Evolutionary conservation across 2,329 filamentous ascomycete genomes (phyloP), one percentile per base, ranked within the genome.

Genomic region (Didymella exigua): DNA sequence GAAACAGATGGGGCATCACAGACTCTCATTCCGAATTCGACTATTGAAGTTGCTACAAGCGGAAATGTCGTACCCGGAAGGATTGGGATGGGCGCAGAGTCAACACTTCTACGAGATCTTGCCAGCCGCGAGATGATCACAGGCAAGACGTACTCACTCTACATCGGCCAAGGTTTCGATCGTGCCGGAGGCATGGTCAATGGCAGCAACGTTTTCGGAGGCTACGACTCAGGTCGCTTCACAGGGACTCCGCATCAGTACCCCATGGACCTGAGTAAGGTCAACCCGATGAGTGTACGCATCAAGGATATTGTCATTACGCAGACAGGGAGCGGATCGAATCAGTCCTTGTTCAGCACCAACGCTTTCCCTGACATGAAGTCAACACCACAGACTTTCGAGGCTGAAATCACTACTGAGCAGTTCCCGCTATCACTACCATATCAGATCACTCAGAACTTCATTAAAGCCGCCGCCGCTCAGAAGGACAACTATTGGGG

Each of bases 181-280:
- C 70, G 75, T 27, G 75, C 76, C 1, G 75, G 74, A 14, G 77
- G 77, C 14, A 61, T 53, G 2, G 69, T 77, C 23, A 79, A 78
- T 48, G 77, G 77, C 23, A 76, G 73, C 54, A 75, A 77, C 31
- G 72, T 72, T 3, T 75, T 78, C 31, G 77, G 77, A n/a, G 77
- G 77, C 19, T 79, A 76, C 56, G 77, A 79, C 58, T 73, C 76
- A 11, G 75, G 75, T 21, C 74, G 77, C 18, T 78, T 79, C 55
- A 69, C 66, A 1, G 75, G 73, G 27, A 59, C 58, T 0, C 67
- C 73, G 1, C 65, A 75, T 55, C 67, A 63, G 43, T 71, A 73
- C 61, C 37, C 59, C 10, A 75, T 72, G 70, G 70, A 71, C 42
- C 58, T 60, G 6, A 54, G 59, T 3, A 65, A 66, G 23, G 38